These are phyloP conservation scores for Dalbergia cochinchinensis DNA, from an alignment of 306 rosid species.

Conservation along the genomic window DNA sequence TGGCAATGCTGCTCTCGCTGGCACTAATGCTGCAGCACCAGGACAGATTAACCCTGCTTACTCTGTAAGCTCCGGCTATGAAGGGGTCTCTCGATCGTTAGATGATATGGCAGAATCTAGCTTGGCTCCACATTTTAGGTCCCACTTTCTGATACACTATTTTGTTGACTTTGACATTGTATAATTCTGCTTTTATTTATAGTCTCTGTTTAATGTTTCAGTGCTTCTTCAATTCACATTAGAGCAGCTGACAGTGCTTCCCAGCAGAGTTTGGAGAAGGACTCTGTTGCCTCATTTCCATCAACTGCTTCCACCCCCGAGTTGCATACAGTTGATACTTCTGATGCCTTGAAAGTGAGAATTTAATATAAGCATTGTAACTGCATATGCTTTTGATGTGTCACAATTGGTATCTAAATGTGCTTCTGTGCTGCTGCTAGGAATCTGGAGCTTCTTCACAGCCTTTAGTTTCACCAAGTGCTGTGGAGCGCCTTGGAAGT, in stretches of 20 bases:
- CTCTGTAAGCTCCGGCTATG: slow-evolving; percentile 73
- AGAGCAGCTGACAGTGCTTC: slow-evolving; percentile 71
- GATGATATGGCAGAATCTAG: slow-evolving; percentile 77
- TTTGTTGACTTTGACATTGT: not conserved
- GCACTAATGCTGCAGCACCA: slow-evolving; percentile 67
- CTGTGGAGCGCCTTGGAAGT: slow-evolving; percentile 79
- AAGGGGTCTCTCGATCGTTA: slow-evolving; percentile 72
- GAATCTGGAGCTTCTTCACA: slow-evolving; percentile 87
- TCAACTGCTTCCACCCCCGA: slow-evolving; percentile 77
- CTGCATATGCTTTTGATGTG: slow-evolving; percentile 8
- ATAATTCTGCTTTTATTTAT: slow-evolving; percentile 37
- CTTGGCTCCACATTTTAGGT: slow-evolving; percentile 76
- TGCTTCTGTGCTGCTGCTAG: slow-evolving; percentile 55
- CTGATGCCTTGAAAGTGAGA: slow-evolving; percentile 72
- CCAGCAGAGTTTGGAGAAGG: slow-evolving; percentile 79
- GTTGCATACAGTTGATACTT: slow-evolving; percentile 66
- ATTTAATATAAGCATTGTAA: slow-evolving; percentile 1
- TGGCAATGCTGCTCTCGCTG: slow-evolving; percentile 61
- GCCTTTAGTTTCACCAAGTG: slow-evolving; percentile 65
- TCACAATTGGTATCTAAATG: slow-evolving; percentile 40
- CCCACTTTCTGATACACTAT: slow-evolving; percentile 13
- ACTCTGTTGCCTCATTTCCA: slow-evolving; percentile 77
- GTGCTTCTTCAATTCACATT: slow-evolving; percentile 69
- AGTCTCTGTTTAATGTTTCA: slow-evolving; percentile 46
- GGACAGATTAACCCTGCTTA: slow-evolving; percentile 73